Evolutionary conservation across 2,329 filamentous ascomycete species (phyloP), one percentile per base, ranked within the genome.

Genomic region (Botryotinia narcissicola): DNA sequence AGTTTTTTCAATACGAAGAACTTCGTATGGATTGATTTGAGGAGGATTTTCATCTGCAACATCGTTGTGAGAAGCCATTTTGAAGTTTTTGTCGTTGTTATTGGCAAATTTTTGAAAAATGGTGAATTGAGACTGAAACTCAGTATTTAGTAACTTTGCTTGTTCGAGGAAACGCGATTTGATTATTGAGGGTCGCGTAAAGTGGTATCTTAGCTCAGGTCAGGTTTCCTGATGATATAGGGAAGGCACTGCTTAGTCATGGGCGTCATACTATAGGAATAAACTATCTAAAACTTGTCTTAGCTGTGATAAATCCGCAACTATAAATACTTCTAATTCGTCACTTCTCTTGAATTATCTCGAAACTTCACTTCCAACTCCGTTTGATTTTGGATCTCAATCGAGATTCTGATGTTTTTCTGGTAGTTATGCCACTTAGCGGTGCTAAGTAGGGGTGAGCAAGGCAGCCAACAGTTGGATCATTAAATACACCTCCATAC

Each of bases 11-110:
- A 99, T 82, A 35, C 86, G 88, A 14, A 99, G 89, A 71, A 95
- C 89, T 78, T 91, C 88, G 80, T 99, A 99, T 0, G 96, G 95
- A 78, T 93, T 85, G 61, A 92, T 89, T 10, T 72, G 63, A 37
- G 79, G 79, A 10, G 77, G 77, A 9, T 77, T 76, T 32, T 79
- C 78, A 69, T 79, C 78, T 44, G 77, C 63, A 14, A 78, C 61
- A 54, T 79, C 78, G 46, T 80, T 75, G 73, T 73, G 70, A 20
- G 73, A 61, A 35, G 74, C 73, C 74, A 75, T 75, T 44, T 48
- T 75, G 40, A 37, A 8, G 25, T 68, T 35, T 60, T 40, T 35
- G 6, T 46, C 35, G 44, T 54, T 61, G 29, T 44, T 29, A 29
- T 35, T 25, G 22, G 32, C 22, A 32, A 18, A 57, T 32, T 51